Percentiles rank a stretch among this genome's conserved stretches.
These are phyloP conservation scores for Ephemerocybe angulata DNA, from an alignment of 768 basidiomycete species.

Conservation along the genomic window DNA sequence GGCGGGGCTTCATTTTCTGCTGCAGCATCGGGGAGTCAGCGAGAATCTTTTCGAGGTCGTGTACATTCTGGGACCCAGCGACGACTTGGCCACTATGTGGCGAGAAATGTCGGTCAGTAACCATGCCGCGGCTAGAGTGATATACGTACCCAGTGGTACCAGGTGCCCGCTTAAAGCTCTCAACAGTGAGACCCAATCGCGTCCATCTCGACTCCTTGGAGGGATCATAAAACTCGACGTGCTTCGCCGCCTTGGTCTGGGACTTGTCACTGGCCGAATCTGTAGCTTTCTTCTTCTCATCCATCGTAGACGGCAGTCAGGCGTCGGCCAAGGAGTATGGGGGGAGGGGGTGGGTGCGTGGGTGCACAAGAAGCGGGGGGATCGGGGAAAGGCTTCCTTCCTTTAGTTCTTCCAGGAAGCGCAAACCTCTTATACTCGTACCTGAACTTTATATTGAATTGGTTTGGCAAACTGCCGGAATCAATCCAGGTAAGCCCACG, in stretches of 20 bases:
- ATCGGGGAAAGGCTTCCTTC: not conserved
- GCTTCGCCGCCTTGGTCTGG: slow-evolving; percentile 13
- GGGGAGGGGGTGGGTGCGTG: no score
- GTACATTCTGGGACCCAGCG: slow-evolving; percentile 30
- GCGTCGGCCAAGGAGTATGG: no score
- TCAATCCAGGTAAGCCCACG: not conserved
- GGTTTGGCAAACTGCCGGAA: not conserved
- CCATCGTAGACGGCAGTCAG: no score
- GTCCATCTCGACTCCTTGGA: slow-evolving; percentile 45
- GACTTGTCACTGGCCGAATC: slow-evolving; percentile 29
- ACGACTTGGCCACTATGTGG: slow-evolving; percentile 35
- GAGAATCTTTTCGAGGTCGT: slow-evolving; percentile 32
- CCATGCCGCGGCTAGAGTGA: not conserved
- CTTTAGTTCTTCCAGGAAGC: no score
- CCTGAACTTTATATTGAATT: not conserved
- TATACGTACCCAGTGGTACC: slow-evolving; percentile 40
- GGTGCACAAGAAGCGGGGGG: slow-evolving; percentile 10
- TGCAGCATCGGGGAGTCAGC: slow-evolving; percentile 45
- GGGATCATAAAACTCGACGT: slow-evolving; percentile 41
- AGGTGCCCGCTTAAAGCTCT: slow-evolving; percentile 47
- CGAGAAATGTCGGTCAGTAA: not conserved
- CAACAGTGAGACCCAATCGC: slow-evolving; percentile 36
- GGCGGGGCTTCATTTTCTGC: slow-evolving; percentile 46
- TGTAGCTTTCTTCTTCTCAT: slow-evolving; percentile 23
- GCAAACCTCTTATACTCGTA: no score